Conservation (phyloP, 805 yeast genomes). For the Yamadazyma sp. region DNA sequence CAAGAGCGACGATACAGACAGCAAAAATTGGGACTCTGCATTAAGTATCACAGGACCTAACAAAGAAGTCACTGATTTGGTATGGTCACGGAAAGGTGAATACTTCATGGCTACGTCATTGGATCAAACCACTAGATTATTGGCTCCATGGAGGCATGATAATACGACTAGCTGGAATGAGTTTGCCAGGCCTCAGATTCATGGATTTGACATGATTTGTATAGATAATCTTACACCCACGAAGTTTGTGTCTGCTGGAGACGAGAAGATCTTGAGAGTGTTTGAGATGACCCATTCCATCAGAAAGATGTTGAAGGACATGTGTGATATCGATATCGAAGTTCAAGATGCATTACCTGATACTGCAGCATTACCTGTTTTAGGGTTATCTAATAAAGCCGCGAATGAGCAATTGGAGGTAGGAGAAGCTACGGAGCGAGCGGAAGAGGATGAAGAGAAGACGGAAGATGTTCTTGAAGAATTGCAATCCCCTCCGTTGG, state of each 20-base stretch:
- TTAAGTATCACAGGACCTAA: conserved; percentile 76
- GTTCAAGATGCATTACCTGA: conserved; percentile 55
- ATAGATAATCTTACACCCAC: conserved; percentile 58
- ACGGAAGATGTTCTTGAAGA: conserved; percentile 48
- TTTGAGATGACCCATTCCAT: conserved; percentile 87
- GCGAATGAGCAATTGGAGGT: conserved; percentile 49
- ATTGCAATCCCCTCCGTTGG: conserved; percentile 69
- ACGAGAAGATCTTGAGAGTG: conserved; percentile 86
- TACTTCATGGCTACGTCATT: conserved; percentile 75
- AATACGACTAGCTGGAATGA: conserved; percentile 68
- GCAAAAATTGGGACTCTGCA: conserved; percentile 42
- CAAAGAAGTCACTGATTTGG: conserved; percentile 70
- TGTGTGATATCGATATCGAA: conserved; percentile 46
- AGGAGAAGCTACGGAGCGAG: conserved; percentile 39
- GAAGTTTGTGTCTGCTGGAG: conserved; percentile 88
- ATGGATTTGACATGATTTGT: conserved; percentile 95
- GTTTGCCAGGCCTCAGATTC: conserved; percentile 95
- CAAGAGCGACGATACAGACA: conserved; percentile 36
- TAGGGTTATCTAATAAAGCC: conserved; percentile 92
- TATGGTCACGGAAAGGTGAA: conserved; percentile 69
- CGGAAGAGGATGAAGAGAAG: conserved; percentile 27
- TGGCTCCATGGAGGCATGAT: conserved; percentile 55
- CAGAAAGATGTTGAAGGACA: conserved; percentile 54
- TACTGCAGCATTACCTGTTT: conserved; percentile 86
- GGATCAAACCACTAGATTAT: conserved; percentile 91